Evolutionary conservation across 805 yeast genomes (phyloP).

Genomic region (Pichia gijzeniarum): DNA sequence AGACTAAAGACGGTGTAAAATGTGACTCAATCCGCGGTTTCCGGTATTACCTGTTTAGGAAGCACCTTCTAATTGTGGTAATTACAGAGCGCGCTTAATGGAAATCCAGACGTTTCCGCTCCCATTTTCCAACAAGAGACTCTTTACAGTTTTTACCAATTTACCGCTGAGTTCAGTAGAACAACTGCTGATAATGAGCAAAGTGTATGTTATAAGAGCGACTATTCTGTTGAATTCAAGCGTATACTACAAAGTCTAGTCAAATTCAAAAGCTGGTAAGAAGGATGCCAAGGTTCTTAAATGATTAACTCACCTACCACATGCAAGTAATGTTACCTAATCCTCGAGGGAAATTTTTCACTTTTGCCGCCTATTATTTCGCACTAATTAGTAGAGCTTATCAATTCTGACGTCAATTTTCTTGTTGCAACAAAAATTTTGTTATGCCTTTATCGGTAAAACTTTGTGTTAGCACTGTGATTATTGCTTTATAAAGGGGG

Average conservation of each 20-base stretch:
- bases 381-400: too few species aligned
- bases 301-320: too few species aligned
- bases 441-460: too few species aligned
- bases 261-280: too few species aligned
- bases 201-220: too few species aligned
- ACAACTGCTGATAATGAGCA: too few species aligned
- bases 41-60: constrained; percentile 24
- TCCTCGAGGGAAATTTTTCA: background rate
- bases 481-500: too few species aligned
- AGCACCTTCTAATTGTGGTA: constrained; percentile 6
- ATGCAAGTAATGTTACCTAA: background rate
- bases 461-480: too few species aligned
- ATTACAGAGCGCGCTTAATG: constrained; percentile 14
- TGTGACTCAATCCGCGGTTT: constrained; percentile 29
- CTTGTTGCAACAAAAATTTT: background rate
- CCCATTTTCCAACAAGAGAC: background rate
- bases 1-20: background rate
- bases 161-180: too few species aligned
- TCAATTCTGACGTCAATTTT: background rate
- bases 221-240: too few species aligned
- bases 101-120: background rate
- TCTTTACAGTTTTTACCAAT: background rate
- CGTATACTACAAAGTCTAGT: too few species aligned
- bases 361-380: background rate
- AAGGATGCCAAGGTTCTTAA: too few species aligned